Evolutionary conservation across 2,329 filamentous ascomycete genomes (phyloP).

Genomic region (Diaporthe velutina): DNA sequence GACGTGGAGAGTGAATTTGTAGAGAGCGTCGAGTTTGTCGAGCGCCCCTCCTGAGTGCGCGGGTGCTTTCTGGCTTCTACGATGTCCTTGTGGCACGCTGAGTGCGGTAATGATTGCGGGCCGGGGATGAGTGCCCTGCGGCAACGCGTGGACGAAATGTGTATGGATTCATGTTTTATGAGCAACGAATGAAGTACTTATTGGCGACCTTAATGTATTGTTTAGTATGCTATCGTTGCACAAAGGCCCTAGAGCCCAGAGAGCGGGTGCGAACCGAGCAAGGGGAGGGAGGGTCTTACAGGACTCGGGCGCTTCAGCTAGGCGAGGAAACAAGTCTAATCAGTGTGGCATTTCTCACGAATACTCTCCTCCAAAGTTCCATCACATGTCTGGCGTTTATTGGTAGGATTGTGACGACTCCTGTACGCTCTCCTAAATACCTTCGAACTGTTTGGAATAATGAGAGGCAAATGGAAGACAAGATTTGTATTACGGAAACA

Average conservation of each 20-base stretch:
- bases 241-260: background rate
- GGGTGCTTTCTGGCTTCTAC: background rate
- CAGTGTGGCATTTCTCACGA: background rate
- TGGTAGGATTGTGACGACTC: too few relatives aligned
- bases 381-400: too few relatives aligned
- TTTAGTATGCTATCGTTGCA: background rate
- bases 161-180: conserved; percentile 14
- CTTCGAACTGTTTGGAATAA: too few relatives aligned
- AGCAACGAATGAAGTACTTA: conserved; percentile 1
- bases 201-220: background rate
- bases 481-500: too few relatives aligned
- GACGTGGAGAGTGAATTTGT: conserved; percentile 42
- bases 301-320: background rate
- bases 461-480: too few relatives aligned
- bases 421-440: too few relatives aligned
- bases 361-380: background rate
- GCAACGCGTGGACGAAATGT: background rate
- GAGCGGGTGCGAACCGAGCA: too few relatives aligned
- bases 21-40: conserved; percentile 18
- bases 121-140: background rate
- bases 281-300: background rate
- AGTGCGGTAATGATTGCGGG: background rate
- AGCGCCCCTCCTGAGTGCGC: conserved; percentile 2
- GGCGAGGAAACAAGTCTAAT: background rate
- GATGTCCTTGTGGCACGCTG: background rate